phyloP scores from a whole-genome alignment of 495 filamentous ascomycete species.

The Letharia columbiana region DNA sequence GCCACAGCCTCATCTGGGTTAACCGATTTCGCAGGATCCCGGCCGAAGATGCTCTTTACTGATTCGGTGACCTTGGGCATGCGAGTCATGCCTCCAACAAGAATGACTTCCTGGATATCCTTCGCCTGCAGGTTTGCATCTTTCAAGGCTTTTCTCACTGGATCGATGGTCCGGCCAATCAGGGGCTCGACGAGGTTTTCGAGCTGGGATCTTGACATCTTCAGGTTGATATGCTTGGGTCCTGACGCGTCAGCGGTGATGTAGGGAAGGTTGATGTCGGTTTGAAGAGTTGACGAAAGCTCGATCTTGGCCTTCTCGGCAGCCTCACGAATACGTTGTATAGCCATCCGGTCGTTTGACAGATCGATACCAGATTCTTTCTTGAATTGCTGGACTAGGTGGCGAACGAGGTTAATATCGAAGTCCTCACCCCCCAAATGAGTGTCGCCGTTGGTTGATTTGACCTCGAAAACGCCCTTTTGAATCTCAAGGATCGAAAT shows the following conservation, averaged over 20 bases:
- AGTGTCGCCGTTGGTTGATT: constrained; percentile 97
- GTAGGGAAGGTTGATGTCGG: constrained; percentile 98
- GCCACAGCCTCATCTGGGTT: constrained; percentile 99
- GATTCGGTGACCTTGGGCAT: constrained; percentile 99
- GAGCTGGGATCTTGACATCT: constrained; percentile 87
- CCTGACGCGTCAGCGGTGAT: constrained; percentile 93
- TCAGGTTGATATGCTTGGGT: constrained; percentile 94
- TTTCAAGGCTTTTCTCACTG: constrained; percentile 95
- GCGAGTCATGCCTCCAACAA: constrained; percentile 99
- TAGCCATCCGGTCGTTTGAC: constrained; percentile 90
- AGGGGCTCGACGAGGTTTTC: constrained; percentile 89
- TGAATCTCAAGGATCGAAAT: constrained; percentile 96
- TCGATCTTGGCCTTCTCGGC: constrained; percentile 99
- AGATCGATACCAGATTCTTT: constrained; percentile 89
- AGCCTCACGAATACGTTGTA: constrained; percentile 97
- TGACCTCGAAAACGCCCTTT: constrained; percentile 96
- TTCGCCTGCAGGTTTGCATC: constrained; percentile 88
- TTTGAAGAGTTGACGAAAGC: constrained; percentile 91
- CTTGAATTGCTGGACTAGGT: constrained; percentile 95
- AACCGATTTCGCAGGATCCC: constrained; percentile 96
- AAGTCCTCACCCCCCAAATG: constrained; percentile 98
- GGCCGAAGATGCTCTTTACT: constrained; percentile 95
- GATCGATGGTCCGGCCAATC: constrained; percentile 77
- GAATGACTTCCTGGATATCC: constrained; percentile 97
- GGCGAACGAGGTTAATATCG: constrained; percentile 90